A percentile compares a stretch with the other conserved stretches of the same genome.
Evolutionary conservation across 1,284 basidiomycete genomes (phyloP).

Genomic region (Rhodotorula sp.): DNA sequence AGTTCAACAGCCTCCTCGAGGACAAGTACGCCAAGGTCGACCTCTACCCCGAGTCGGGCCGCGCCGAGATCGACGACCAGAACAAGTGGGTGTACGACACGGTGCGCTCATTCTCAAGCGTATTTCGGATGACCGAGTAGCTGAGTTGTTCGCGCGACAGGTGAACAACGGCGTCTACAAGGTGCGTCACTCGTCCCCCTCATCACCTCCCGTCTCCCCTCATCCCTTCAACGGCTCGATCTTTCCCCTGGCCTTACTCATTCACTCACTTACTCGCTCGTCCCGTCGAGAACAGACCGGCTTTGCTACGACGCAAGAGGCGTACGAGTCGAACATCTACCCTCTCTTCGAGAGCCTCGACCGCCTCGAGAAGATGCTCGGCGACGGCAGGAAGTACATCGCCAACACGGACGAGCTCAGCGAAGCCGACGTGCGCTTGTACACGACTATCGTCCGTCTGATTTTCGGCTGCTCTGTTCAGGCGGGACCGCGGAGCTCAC

Average conservation of each 20-base stretch:
- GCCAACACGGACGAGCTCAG: slow-evolving; percentile 74
- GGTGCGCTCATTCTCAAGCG: neutral
- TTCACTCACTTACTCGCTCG: neutral
- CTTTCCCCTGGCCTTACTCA: neutral
- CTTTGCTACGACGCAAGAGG: slow-evolving; percentile 77
- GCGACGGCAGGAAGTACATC: slow-evolving; percentile 73
- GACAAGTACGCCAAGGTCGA: slow-evolving; percentile 67
- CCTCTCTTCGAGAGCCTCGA: slow-evolving; percentile 72
- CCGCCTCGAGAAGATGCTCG: slow-evolving; percentile 73
- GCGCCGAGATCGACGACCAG: slow-evolving; percentile 77
- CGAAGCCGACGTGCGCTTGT: slow-evolving; percentile 75
- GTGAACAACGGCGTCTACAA: slow-evolving; percentile 51
- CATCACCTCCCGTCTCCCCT: too few relatives aligned
- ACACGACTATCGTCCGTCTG: slow-evolving; percentile 76
- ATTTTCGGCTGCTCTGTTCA: slow-evolving; percentile 63
- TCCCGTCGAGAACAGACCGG: slow-evolving; percentile 62
- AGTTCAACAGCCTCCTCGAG: slow-evolving; percentile 72
- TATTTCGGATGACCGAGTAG: neutral
- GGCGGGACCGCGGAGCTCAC: slow-evolving; percentile 57
- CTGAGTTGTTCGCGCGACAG: neutral
- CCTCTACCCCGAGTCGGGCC: slow-evolving; percentile 72
- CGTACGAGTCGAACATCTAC: slow-evolving; percentile 74
- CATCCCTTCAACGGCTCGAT: too few relatives aligned
- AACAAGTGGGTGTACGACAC: slow-evolving; percentile 80
- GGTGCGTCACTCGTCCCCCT: neutral